Conservation (phyloP, 805 yeast species). For the Brettanomyces custersianus region DNA sequence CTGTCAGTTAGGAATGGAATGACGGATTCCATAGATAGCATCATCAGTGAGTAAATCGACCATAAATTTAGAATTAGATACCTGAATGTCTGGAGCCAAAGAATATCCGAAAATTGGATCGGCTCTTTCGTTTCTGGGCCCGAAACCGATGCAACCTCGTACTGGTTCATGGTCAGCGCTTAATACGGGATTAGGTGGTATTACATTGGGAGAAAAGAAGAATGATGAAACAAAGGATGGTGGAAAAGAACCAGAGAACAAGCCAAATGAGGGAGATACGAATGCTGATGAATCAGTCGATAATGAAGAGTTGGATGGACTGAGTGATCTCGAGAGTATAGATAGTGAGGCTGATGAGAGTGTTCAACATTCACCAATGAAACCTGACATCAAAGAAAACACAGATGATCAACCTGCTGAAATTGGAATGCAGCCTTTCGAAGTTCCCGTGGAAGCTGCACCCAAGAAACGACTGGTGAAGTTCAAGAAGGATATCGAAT, state of each 20-base stretch:
- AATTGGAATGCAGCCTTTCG: not conserved
- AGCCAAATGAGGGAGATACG: not conserved
- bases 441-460: not conserved
- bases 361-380: slow-evolving; percentile 2
- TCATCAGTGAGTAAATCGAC: no score
- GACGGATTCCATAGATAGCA: no score
- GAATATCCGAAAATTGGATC: no score
- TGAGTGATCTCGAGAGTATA: not conserved
- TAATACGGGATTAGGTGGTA: no score
- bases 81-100: no score
- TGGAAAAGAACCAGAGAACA: not conserved
- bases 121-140: no score
- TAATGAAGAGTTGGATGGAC: not conserved
- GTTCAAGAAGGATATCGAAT: not conserved
- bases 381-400: not conserved
- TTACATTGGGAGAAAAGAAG: slow-evolving; percentile 2
- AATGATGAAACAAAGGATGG: slow-evolving; percentile 1
- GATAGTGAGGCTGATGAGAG: slow-evolving; percentile 1
- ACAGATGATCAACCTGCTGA: not conserved
- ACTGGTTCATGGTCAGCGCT: no score
- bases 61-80: no score
- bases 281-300: not conserved
- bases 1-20: no score
- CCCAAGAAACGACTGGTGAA: not conserved
- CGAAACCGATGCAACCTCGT: no score